phyloP scores from a whole-genome alignment of 371 early-diverging fungal species.

The Batrachochytrium dendrobatidis region DNA sequence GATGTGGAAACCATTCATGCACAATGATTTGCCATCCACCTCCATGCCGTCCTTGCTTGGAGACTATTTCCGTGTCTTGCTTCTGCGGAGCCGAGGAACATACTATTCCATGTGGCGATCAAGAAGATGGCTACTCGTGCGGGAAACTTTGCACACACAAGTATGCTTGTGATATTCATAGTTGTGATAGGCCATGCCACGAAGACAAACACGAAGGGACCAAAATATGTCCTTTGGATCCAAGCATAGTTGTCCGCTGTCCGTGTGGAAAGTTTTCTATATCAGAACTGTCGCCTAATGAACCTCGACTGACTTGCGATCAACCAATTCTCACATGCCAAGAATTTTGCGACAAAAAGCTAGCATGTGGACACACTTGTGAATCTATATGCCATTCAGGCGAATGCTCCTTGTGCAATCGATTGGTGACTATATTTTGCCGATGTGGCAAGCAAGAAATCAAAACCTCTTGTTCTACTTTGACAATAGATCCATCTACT shows the following conservation, averaged over 20 bases:
- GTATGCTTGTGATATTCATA: conserved; percentile 69
- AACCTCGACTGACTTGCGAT: conserved; percentile 48
- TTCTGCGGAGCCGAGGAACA: conserved; percentile 22
- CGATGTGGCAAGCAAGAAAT: conserved; percentile 21
- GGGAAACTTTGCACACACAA: conserved; percentile 14
- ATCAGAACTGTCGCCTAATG: conserved; percentile 24
- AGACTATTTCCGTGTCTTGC: conserved; percentile 17
- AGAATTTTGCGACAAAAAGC: conserved; percentile 51
- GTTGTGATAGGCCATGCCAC: conserved; percentile 70
- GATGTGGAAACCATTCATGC: conserved; percentile 31
- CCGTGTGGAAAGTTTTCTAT: conserved; percentile 71
- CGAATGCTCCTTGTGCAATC: conserved; percentile 35
- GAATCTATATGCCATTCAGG: conserved; percentile 65
- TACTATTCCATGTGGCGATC: conserved; percentile 20
- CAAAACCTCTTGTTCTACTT: conserved; percentile 3
- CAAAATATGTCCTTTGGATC: conserved; percentile 65
- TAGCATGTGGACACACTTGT: conserved; percentile 72
- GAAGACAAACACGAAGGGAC: conserved; percentile 32
- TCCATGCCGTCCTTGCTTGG: conserved; percentile 25
- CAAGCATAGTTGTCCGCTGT: conserved; percentile 54
- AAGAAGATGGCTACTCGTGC: conserved; percentile 16
- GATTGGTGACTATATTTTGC: conserved; percentile 20
- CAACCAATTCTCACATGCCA: conserved; percentile 77
- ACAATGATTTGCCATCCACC: conserved; percentile 24
- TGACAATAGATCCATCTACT: background rate